Base-by-base conservation (phyloP, 495 filamentous ascomycete species). In the Podospora appendiculata region DNA sequence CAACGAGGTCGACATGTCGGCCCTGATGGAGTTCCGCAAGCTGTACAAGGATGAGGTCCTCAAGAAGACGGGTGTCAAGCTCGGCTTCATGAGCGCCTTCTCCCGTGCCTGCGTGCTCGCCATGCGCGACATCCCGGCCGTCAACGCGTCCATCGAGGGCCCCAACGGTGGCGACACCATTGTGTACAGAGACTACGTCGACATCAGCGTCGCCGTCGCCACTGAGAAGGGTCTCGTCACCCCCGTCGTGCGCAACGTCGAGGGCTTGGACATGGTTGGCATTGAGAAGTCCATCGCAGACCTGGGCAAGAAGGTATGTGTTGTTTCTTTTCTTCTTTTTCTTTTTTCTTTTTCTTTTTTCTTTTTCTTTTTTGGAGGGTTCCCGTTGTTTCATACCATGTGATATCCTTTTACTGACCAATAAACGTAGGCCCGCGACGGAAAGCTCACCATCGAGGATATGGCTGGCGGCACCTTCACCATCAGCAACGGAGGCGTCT, bases 1-100 rank as follows among this genome's bases (percentile, higher is more conserved):
- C 78, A 96, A 99, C 69, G 93, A 99, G 69, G 93, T 99, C 46
- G 94, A 99, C 65, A 99, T 99, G 94, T 96, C 94, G 6, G 85
- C 86, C 11, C 72, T 99, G 16, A 95, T 99, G 89, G 89, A 96
- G 48, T 88, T 99, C 76, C 87, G 93, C 40, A 96, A 93, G 64
- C 69, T 88, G 32, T 99, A 97, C 79, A 97, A 97, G 74, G 94
- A 97, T 53, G 90, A 94, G 52, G 70, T 96, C 6, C 75, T 97
- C 48, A 94, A 97, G 80, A 94, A 90, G 76, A 93, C 88, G 14
- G 94, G 93, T 19, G 87, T 96, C 33, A 98, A 98, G 76, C 86
- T 98, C 41, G 93, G 93, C 19, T 98, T 97, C 75, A 97, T 97
- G 92, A 90, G 89, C 67, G 91, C 91, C 12, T 98, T 98, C 74